Evolutionary conservation across 352 stramenopile species (phyloP), one percentile per base, ranked within the genome.

Genomic region (Globisporangium perplexum): DNA sequence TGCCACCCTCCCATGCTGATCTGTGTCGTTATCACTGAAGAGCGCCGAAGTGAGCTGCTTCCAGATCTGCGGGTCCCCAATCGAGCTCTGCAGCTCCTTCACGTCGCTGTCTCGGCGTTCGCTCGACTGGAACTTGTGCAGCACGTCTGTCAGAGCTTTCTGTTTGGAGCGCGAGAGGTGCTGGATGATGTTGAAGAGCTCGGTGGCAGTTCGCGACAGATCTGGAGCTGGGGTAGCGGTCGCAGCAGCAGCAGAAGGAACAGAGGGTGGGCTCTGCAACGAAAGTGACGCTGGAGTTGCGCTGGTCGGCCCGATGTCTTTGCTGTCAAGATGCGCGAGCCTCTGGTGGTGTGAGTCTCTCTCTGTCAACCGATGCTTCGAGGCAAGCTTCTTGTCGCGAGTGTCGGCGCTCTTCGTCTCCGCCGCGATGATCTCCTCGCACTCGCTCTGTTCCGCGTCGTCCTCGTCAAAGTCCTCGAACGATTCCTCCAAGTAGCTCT

Each of bases 381-480:
- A 15, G 23, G 15, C 17, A 44, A 23, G 20, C 15, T 35, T 7
- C 36, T 28, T 50, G 4, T 20, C 22, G 6, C 1, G 23, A 44
- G 50, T 0, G 12, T 57, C 49, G 17, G 15, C 35, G 10, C 22
- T n/a, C 36, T 50, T 57, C 8, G 48, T 41, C 4, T 62, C 47
- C n/a, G 41, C 47, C 5, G 43, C 48, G 31, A 22, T 22, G 14
- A 53, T 53, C 15, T 53, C 53, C 20, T 57, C 52, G 31, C 50
- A 42, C 14, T 30, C 38, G 28, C 24, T 46, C 7, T 26, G 10
- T 11, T 44, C 31, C 14, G 61, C 44, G 0, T 65, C 66, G 1
- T 81, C 65, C 1, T 77, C 74, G 41, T 91, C 77, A 66, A 90
- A 90, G 28, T 87, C 81, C 60, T 93, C 83, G 62, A 93, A 93